phyloP scores from a whole-genome alignment of 768 basidiomycete genomes.

The Hysterangium stoloniferum region DNA sequence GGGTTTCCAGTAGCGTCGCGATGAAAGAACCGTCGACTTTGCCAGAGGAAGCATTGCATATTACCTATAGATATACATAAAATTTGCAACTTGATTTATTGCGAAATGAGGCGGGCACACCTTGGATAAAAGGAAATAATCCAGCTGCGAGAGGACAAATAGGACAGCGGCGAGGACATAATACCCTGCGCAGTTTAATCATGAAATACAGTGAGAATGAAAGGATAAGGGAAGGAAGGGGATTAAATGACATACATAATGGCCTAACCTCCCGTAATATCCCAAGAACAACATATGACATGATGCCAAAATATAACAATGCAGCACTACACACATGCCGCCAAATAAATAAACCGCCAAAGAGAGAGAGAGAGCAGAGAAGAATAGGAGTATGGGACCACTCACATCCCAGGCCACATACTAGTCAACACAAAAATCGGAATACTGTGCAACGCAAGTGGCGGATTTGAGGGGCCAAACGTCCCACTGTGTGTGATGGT shows the following conservation, averaged over 20 bases:
- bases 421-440: conserved; percentile 75
- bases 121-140: conserved; percentile 72
- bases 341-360: conserved; percentile 1
- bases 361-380: not conserved
- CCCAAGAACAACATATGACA: conserved; percentile 71
- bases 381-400: conserved; percentile 15
- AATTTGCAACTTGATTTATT: not conserved
- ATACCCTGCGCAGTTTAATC: conserved; percentile 39
- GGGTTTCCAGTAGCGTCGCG: conserved; percentile 77
- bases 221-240: not conserved
- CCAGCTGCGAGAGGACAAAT: conserved; percentile 76
- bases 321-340: conserved; percentile 40
- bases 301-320: conserved; percentile 62
- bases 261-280: conserved; percentile 76
- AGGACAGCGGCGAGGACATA: conserved; percentile 67
- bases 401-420: conserved; percentile 73
- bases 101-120: conserved; percentile 38
- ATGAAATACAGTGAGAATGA: too few relatives aligned
- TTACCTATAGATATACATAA: conserved; percentile 4
- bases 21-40: conserved; percentile 85
- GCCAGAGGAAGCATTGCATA: conserved; percentile 45
- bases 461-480: conserved; percentile 54
- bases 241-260: conserved; percentile 35
- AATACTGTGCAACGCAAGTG: conserved; percentile 49
- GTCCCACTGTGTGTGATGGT: conserved; percentile 48